Evolutionary conservation across 73 alveolate species (phyloP), one percentile per base, ranked within the genome.

Genomic region (Vitrella brassicaformis): DNA sequence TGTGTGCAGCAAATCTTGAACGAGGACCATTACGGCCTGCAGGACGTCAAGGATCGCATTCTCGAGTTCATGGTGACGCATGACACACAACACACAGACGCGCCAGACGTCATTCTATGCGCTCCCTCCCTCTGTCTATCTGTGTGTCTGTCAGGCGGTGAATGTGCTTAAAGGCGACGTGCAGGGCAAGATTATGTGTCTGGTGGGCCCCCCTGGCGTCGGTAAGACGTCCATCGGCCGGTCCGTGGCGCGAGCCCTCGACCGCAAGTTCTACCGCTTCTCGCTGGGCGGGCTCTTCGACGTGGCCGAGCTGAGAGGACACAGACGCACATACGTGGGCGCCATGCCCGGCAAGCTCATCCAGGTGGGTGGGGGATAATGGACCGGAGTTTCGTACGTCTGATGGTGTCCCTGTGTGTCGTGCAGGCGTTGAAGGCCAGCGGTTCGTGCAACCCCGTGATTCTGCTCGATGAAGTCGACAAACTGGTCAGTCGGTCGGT

Each of bases 171-270:
- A 85, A 74, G 82, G 78, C 31, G 47, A 81, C 28, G 87, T 81
- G 28, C 87, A 86, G 46, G 94, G 94, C 64, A 87, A 87, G 86
- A 84, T 87, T 79, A 84, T 87, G 74, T 75, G 94, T 67, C 87
- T 88, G 73, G 94, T 88, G 10, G 95, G 95, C 28, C 95, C 95
- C 9, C 95, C 95, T 0, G 95, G 92, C 30, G 95, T 89, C 10
- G 95, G 95, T 29, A 89, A 89, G 80, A 89, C 95, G 28, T 76
- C 89, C 30, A 84, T 87, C 27, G 92, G 90, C 25, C 84, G 75
- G 71, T 68, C 84, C 39, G 67, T 70, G 30, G 80, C 85, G 28
- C 67, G 80, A 45, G 86, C 96, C 4, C 68, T 90, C 47, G 85
- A 83, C 69, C 80, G 92, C 28, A 87, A 90, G 82, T 87, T 86